Conservation (phyloP, 371 early-diverging fungal species). For the Apophysomyces sp. region DNA sequence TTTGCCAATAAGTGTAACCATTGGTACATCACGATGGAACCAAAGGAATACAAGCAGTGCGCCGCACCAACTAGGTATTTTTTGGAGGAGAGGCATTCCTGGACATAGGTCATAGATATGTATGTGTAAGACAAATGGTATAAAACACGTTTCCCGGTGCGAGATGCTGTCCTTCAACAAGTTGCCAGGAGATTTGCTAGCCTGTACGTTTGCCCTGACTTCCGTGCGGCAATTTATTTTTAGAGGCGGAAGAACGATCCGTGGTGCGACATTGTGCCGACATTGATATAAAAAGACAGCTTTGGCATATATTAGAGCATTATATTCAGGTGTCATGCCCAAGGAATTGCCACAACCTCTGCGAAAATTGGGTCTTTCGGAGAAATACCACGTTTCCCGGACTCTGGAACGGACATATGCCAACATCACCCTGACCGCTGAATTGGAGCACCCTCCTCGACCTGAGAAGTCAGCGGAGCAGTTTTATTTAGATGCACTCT, state of each 20-base stretch:
- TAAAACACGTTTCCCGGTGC: too few species aligned
- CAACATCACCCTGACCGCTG: constrained; percentile 23
- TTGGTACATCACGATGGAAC: neutral
- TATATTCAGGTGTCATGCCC: neutral
- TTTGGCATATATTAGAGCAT: neutral
- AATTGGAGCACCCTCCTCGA: constrained; percentile 13
- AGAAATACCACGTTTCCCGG: constrained; percentile 41
- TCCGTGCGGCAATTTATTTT: too few species aligned
- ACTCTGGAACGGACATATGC: constrained; percentile 31
- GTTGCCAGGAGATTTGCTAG: too few species aligned
- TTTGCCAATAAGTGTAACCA: neutral
- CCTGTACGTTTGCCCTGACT: too few species aligned
- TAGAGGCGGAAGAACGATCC: neutral
- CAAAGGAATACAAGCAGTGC: neutral
- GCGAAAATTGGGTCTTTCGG: constrained; percentile 27
- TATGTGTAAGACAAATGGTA: too few species aligned
- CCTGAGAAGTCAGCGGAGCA: neutral
- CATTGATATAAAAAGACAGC: neutral
- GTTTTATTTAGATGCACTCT: constrained; percentile 20
- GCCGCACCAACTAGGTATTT: too few species aligned
- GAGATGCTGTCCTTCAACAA: too few species aligned
- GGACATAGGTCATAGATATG: too few species aligned
- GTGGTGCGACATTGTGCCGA: neutral
- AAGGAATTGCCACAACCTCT: neutral
- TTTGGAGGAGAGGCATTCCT: too few species aligned